Evolutionary conservation across 2,329 filamentous ascomycete species (phyloP).

Genomic region (Nigrospora osmanthi): DNA sequence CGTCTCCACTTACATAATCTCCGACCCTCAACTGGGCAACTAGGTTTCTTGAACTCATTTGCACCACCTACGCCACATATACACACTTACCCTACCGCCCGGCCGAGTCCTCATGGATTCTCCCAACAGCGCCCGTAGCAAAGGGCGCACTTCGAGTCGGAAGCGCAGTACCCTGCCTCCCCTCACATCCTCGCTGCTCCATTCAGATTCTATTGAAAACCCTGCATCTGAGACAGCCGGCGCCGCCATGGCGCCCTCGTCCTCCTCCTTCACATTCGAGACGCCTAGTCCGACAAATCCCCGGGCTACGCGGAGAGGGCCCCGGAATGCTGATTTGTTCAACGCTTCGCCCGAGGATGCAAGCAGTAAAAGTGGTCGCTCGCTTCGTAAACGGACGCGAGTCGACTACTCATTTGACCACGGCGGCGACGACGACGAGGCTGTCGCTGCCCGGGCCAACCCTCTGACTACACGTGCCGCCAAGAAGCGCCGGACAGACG

Average conservation of each 20-base stretch:
- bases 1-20: slow-evolving; percentile 6
- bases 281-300: slow-evolving; percentile 20
- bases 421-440: slow-evolving; percentile 37
- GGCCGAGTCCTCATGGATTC: slow-evolving; percentile 16
- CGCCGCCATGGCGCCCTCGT: slow-evolving; percentile 8
- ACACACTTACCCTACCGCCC: background rate
- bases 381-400: slow-evolving; percentile 46
- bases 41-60: slow-evolving; percentile 3
- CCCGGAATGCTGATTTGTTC: slow-evolving; percentile 29
- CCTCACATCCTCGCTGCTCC: slow-evolving; percentile 11
- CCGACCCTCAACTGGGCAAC: slow-evolving; percentile 3
- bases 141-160: slow-evolving; percentile 13
- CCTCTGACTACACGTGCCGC: slow-evolving; percentile 14
- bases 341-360: slow-evolving; percentile 35
- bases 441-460: slow-evolving; percentile 13
- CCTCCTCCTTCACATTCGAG: slow-evolving; percentile 16
- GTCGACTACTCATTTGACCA: slow-evolving; percentile 51
- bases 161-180: slow-evolving; percentile 17
- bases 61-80: slow-evolving; percentile 10
- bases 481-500: slow-evolving; percentile 21
- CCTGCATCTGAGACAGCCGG: slow-evolving; percentile 10
- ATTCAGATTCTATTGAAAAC: slow-evolving; percentile 10
- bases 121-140: slow-evolving; percentile 14
- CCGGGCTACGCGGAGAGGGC: slow-evolving; percentile 34
- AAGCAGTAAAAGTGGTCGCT: slow-evolving; percentile 49